A percentile compares a stretch with the other conserved stretches of the same genome.
Conservation (phyloP, 192 early-diverging fungal species). For the Coemansia sp. region DNA sequence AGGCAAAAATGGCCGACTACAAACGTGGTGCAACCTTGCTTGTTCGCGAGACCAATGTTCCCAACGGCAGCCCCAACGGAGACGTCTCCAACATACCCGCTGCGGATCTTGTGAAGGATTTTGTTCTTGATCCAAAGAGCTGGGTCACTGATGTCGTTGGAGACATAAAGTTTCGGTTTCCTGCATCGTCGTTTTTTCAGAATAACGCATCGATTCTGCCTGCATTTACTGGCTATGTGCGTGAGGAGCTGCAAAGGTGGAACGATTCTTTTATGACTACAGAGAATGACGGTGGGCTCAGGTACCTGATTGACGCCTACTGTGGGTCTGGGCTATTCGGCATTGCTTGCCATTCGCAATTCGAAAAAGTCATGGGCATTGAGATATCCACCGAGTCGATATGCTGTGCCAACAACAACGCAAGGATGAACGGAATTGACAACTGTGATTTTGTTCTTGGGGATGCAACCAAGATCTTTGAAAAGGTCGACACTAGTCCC, state of each 20-base stretch:
- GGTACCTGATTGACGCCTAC: slow-evolving; percentile 68
- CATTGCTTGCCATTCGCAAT: slow-evolving; percentile 60
- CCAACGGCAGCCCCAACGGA: slow-evolving; percentile 12
- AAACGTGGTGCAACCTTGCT: slow-evolving; percentile 63
- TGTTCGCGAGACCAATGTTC: slow-evolving; percentile 59
- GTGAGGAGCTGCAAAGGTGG: slow-evolving; percentile 58
- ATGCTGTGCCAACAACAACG: slow-evolving; percentile 65
- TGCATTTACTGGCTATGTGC: slow-evolving; percentile 61
- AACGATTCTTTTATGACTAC: slow-evolving; percentile 14
- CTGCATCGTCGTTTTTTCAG: slow-evolving; percentile 70
- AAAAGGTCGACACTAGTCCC: slow-evolving; percentile 53
- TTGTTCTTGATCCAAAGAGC: slow-evolving; percentile 57
- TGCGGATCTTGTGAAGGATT: slow-evolving; percentile 52
- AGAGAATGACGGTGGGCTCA: slow-evolving; percentile 30
- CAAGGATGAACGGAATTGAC: slow-evolving; percentile 56
- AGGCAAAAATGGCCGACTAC: slow-evolving; percentile 55
- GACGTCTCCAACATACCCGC: slow-evolving; percentile 22
- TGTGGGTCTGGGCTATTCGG: slow-evolving; percentile 76
- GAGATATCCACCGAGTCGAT: slow-evolving; percentile 66
- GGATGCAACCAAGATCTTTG: slow-evolving; percentile 63
- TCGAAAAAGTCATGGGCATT: slow-evolving; percentile 66
- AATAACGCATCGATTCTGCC: slow-evolving; percentile 68
- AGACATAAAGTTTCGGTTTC: slow-evolving; percentile 61
- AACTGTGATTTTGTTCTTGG: slow-evolving; percentile 63
- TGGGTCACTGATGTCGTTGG: slow-evolving; percentile 60